Evolutionary conservation across 805 yeast genomes (phyloP), one percentile per base, ranked within the genome.

Genomic region (Maudiozyma serrabonitensis): DNA sequence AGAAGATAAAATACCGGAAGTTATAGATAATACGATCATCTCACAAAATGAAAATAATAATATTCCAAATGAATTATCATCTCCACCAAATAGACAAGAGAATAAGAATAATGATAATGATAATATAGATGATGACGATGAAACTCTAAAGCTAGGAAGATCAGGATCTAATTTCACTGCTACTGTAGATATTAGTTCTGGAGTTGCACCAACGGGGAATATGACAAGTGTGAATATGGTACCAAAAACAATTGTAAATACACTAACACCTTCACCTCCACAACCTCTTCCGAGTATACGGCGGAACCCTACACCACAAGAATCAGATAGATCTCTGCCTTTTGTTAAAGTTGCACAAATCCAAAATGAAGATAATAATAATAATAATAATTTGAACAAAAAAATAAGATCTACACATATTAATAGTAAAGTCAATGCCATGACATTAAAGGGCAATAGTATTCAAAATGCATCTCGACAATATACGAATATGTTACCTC

Each of bases 381-480:
- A 28, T 8, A 28, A 28, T 11, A 11, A 28, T 28, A 28, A 28
- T 6, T 28, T 28, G 32, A 28, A 28, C 6, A 28, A 28, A 28
- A 28, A 28, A 28, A 28, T 28, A 35, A 35, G 38, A 35, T 35
- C 38, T n/a, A 35, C 38, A 35, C 43, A 34, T 25, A 43, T 43
- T 11, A 45, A 48, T 15, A 43, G 40, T 23, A 48, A 43, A 40
- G 46, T 48, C 6, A 48, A 48, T 25, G 16, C 44, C 7, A 43
- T 48, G 46, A 48, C 50, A 11, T 44, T 47, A 12, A 47, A 43
- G 40, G 39, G 41, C 31, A 46, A 40, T 16, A 46, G 31, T 32
- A 40, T 46, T 32, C 41, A 41, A 13, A 38, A 40, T n/a, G 18
- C 44, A 13, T 18, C 38, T 15, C 11, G 38, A n/a, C 38, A 35